Base-by-base conservation (phyloP, 2,329 filamentous ascomycete species). In the Decorospora gaudefroyi region DNA sequence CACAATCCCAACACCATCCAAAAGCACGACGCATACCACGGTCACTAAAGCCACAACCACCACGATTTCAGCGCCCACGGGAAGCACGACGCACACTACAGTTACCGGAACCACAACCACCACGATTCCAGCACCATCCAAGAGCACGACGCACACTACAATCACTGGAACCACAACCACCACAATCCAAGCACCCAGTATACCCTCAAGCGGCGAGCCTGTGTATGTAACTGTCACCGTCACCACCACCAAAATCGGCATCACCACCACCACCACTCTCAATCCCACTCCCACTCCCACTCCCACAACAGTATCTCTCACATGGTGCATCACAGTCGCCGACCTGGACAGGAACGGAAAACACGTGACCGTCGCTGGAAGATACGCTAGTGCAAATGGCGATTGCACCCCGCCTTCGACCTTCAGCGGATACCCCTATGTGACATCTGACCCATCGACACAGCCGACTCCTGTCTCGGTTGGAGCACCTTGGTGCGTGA, bases 301-400 rank as follows among this genome's bases (percentile, higher is more conserved):
- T 15, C 21, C 21, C 11, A 23, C 35, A 15, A 35, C 26, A 1
- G 30, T 16, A 6, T 9, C 21, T 4, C 15, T 17, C 19, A 8
- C 37, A 11, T 57, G 45, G 47, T 58, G 55, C 26, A 11, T 54
- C 7, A 58, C 53, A 9, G 37, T 58, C 9, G 46, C 47, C 5
- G 52, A 56, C 15, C 26, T 56, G 19, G 31, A 47, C 15, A 31
- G 38, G 12, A 44, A 49, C 11, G 48, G 43, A 8, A 13, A 30
- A 0, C 45, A 32, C 15, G 21, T 56, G 4, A 32, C 50, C 6
- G 12, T 56, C 10, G 47, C 40, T 22, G 47, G 30, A 9, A 41
- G 43, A 8, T 39, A 47, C 22, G 52, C 53, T 5, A 42, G 30
- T 6, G 3, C 35, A 21, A 40, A 51, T 11, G 46, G 55, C 8